Conservation (phyloP, 1,284 basidiomycete genomes). For the Boletus austroedulis region DNA sequence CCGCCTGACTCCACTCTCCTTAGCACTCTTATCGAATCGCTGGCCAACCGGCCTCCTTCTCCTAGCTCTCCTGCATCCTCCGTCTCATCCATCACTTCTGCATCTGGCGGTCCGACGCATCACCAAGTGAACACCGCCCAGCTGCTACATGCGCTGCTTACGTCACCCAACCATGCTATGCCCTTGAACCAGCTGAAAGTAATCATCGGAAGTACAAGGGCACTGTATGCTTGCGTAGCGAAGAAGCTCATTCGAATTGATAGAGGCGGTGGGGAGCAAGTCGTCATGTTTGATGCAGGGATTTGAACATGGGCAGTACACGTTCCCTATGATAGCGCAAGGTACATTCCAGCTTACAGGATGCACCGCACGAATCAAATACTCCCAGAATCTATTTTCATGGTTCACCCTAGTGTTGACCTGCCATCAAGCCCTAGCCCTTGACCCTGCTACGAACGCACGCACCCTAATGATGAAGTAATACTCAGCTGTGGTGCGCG, state of each 20-base stretch:
- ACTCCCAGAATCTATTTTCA: not conserved
- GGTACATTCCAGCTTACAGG: too few species aligned
- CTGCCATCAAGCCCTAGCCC: not conserved
- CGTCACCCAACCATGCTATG: constrained; percentile 52
- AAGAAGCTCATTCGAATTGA: constrained; percentile 75
- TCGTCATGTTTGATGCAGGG: constrained; percentile 58
- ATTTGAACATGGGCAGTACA: constrained; percentile 30
- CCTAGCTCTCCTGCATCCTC: constrained; percentile 40
- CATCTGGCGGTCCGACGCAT: constrained; percentile 40
- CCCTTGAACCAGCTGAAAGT: constrained; percentile 63
- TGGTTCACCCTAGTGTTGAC: not conserved
- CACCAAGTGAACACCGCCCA: constrained; percentile 71
- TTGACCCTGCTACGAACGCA: not conserved
- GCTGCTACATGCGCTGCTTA: constrained; percentile 53
- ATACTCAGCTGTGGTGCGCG: not conserved
- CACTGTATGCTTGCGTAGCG: constrained; percentile 66
- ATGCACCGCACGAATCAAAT: not conserved
- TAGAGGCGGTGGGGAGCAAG: constrained; percentile 65
- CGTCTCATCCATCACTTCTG: constrained; percentile 39
- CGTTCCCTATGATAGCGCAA: not conserved
- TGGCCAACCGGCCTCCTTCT: constrained; percentile 39
- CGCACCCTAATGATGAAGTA: not conserved
- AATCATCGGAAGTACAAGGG: constrained; percentile 51
- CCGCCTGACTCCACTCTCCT: not conserved
- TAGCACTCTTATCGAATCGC: constrained; percentile 59